A percentile compares a stretch with the other conserved stretches of the same genome.
These are phyloP conservation scores for Sicyos edulis DNA, from an alignment of 306 rosid species.

Conservation along the genomic window DNA sequence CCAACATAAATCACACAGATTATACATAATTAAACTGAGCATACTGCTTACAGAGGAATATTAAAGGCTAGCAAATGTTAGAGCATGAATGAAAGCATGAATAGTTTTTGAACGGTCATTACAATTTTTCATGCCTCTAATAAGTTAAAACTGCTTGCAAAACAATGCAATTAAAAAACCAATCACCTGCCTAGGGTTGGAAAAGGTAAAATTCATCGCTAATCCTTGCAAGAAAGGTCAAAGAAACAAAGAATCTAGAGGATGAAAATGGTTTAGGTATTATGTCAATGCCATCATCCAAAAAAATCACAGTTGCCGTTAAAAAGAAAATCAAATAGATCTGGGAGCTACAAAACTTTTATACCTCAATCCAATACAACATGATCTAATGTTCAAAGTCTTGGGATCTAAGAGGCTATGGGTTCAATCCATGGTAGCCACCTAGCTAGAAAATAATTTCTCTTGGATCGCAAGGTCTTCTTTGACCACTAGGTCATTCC, in stretches of 20 bases:
- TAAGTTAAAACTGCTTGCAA: not conserved
- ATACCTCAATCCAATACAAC: too few relatives aligned
- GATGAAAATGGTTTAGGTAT: too few relatives aligned
- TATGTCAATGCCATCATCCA: too few relatives aligned
- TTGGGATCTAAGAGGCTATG: too few relatives aligned
- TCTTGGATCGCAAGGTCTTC: too few relatives aligned
- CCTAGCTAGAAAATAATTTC: too few relatives aligned
- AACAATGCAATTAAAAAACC: not conserved
- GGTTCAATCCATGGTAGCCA: too few relatives aligned
- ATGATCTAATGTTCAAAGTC: too few relatives aligned
- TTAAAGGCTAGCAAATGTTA: not conserved
- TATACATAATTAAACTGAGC: constrained; percentile 1
- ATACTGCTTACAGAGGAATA: not conserved
- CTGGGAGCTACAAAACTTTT: too few relatives aligned
- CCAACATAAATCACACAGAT: constrained; percentile 13
- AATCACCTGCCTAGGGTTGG: not conserved
- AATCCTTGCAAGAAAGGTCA: not conserved
- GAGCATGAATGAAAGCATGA: not conserved
- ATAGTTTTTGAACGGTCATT: not conserved
- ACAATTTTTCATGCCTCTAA: not conserved
- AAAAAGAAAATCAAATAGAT: too few relatives aligned
- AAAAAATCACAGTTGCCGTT: too few relatives aligned
- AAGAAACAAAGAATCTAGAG: not conserved
- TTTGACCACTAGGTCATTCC: too few relatives aligned
- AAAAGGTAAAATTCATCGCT: not conserved